Conservation (phyloP, 2,329 filamentous ascomycete species). For the Cladobotryum mycophilum region DNA sequence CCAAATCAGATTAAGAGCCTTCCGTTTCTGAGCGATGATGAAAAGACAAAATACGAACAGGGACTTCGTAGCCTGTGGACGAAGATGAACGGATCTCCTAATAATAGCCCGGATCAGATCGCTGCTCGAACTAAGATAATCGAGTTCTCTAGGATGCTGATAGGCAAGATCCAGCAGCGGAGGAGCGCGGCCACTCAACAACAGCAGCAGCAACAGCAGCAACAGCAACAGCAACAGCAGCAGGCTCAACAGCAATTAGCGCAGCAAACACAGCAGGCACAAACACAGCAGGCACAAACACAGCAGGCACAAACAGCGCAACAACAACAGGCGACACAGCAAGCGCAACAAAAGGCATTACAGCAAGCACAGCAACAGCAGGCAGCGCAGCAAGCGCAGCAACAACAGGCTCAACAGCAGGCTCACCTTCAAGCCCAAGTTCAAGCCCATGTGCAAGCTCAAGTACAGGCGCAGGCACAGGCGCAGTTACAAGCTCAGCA, state of each 20-base stretch:
- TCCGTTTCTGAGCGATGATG: slow-evolving; percentile 44
- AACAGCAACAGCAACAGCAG: slow-evolving; percentile 21
- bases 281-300: slow-evolving; percentile 17
- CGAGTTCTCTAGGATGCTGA: slow-evolving; percentile 55
- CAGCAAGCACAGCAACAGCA: slow-evolving; percentile 17
- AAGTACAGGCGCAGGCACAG: slow-evolving; percentile 16
- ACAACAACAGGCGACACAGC: slow-evolving; percentile 27
- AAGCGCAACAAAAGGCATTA: slow-evolving; percentile 16
- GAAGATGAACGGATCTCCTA: slow-evolving; percentile 41
- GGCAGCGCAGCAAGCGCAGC: slow-evolving; percentile 22
- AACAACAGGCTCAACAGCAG: slow-evolving; percentile 20
- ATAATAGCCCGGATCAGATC: slow-evolving; percentile 43
- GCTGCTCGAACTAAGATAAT: slow-evolving; percentile 51
- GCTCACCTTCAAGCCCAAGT: slow-evolving; percentile 11
- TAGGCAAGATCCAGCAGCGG: slow-evolving; percentile 42
- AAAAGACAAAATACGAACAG: slow-evolving; percentile 53
- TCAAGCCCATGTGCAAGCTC: slow-evolving; percentile 21
- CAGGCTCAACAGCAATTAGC: slow-evolving; percentile 18
- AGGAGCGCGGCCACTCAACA: slow-evolving; percentile 30
- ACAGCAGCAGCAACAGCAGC: slow-evolving; percentile 22
- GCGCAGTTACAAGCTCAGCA: slow-evolving; percentile 15
- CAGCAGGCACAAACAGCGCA: slow-evolving; percentile 17
- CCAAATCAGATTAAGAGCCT: slow-evolving; percentile 48
- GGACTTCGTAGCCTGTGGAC: slow-evolving; percentile 50
- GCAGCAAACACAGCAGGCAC: slow-evolving; percentile 20